phyloP scores from a whole-genome alignment of 495 filamentous ascomycete species.

The Aeminium ludgeri region DNA sequence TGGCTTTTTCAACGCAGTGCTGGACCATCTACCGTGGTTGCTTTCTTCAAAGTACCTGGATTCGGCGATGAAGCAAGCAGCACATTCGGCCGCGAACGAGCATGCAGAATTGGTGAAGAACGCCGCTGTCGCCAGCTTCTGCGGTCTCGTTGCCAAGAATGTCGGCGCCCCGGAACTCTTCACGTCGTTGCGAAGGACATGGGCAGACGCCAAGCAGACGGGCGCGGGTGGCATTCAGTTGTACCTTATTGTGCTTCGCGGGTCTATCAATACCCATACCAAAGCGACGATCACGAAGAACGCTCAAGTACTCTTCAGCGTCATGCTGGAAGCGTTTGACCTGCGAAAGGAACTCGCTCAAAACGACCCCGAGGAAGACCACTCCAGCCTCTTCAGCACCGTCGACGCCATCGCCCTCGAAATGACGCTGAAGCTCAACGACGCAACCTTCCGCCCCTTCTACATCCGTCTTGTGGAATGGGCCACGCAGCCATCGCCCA shows the following conservation, averaged over 20 bases:
- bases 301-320: conserved; percentile 42
- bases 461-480: conserved; percentile 72
- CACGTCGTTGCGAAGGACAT: conserved; percentile 50
- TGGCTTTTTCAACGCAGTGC: conserved; percentile 57
- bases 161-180: conserved; percentile 54
- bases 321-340: conserved; percentile 59
- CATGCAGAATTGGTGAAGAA: conserved; percentile 42
- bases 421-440: conserved; percentile 93
- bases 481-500: conserved; percentile 44
- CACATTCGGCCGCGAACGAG: conserved; percentile 41
- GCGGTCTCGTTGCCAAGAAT: conserved; percentile 53
- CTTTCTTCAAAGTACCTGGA: conserved; percentile 51
- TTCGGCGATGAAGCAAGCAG: conserved; percentile 48
- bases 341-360: conserved; percentile 31
- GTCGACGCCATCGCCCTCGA: conserved; percentile 55
- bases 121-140: conserved; percentile 33
- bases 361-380: conserved; percentile 18
- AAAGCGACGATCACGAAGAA: conserved; percentile 62
- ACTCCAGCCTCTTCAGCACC: conserved; percentile 44
- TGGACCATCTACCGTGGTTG: conserved; percentile 73
- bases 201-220: conserved; percentile 36
- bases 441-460: conserved; percentile 86
- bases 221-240: neutral
- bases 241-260: conserved; percentile 39
- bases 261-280: conserved; percentile 54